Evolutionary conservation across 2,329 filamentous ascomycete genomes (phyloP), one percentile per base, ranked within the genome.

Genomic region (Alternaria viburni): DNA sequence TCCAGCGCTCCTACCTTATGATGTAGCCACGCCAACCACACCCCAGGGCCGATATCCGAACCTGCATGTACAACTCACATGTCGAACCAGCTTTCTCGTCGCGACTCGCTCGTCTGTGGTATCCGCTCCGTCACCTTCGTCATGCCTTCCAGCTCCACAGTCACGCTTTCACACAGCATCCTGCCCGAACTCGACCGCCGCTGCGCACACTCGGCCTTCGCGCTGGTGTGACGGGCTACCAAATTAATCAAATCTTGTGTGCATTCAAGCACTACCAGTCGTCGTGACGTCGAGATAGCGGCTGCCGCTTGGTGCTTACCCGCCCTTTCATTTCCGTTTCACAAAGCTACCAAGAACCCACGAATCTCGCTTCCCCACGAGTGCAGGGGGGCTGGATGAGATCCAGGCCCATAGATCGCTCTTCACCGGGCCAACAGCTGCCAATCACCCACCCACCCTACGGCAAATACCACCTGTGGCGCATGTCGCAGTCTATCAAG

Each of bases 231-330:
- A 60, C 57, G 49, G 49, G 49, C 49, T 62, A 45, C 47, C 47
- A 61, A 45, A 66, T 62, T 58, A 57, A 63, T 59, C 58, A 59
- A 72, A 69, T 69, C 66, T 74, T 68, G 66, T 70, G 70, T 68
- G 61, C 52, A 58, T 55, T 50, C 65, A 64, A 61, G 36, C 59
- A 65, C 45, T 51, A 43, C 57, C 66, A 62, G 55, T 51, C 54
- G 46, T 25, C 41, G 65, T 69, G 61, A 70, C 66, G 67, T 65
- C 61, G 60, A 44, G 45, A 59, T 60, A 63, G 61, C 59, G 52
- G 17, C 32, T 44, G 25, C 54, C 54, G 57, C 43, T 44, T 60
- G 45, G 45, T 62, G 47, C 47, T 36, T 43, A 60, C 58, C 56
- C 28, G 54, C 36, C 61, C 58, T 49, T 56, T 68, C 66, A 67